A percentile compares a stretch with the other conserved stretches of the same genome.
These are phyloP conservation scores for Candida nanaspora DNA, from an alignment of 805 yeast species.

Conservation along the genomic window DNA sequence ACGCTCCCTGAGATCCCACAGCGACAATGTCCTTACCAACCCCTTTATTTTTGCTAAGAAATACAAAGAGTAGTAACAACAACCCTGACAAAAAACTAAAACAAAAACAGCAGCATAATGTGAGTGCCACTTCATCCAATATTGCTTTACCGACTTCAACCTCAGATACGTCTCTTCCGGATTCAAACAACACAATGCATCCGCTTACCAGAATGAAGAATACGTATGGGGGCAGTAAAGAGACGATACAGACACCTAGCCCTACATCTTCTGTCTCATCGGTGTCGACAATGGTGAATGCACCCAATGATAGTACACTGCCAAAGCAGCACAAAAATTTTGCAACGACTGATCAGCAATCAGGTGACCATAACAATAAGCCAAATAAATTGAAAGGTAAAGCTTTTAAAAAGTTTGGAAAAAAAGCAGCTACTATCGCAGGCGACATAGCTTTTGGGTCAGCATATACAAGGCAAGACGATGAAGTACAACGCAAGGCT, in stretches of 20 bases:
- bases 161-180: no score
- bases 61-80: no score
- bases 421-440: conserved; percentile 21
- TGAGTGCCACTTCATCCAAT: no score
- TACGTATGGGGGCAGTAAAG: no score
- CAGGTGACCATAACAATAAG: background rate
- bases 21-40: no score
- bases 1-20: no score
- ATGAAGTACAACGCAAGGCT: conserved; percentile 3
- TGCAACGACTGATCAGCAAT: background rate
- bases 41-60: no score
- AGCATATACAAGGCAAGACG: conserved; percentile 5
- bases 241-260: background rate
- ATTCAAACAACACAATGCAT: no score
- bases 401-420: conserved; percentile 14
- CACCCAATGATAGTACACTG: background rate
- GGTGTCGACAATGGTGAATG: background rate
- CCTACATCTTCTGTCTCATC: background rate
- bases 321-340: background rate
- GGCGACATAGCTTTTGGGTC: conserved; percentile 27
- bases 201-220: no score
- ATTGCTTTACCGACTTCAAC: no score
- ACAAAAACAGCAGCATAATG: no score
- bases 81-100: no score
- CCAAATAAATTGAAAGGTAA: background rate